phyloP scores from a whole-genome alignment of 306 rosid species.

The Datisca glomerata region DNA sequence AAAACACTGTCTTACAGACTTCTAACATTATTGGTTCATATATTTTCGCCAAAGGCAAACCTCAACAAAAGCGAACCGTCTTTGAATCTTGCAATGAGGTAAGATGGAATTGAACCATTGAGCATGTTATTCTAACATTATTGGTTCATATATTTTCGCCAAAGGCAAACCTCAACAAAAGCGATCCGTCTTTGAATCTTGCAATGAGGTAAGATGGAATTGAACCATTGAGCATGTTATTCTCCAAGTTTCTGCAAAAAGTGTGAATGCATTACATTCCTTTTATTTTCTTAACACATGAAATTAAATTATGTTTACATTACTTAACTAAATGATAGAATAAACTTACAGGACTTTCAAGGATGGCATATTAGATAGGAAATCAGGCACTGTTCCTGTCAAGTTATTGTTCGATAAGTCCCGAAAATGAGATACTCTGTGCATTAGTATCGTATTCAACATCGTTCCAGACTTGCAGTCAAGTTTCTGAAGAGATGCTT shows the following conservation, averaged over 20 bases:
- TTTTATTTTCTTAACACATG: too few species aligned
- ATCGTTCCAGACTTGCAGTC: background rate
- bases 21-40: background rate
- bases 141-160: background rate
- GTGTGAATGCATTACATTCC: too few species aligned
- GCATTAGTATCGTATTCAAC: too few species aligned
- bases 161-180: constrained; percentile 12
- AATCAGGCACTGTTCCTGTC: constrained; percentile 10
- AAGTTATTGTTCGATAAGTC: constrained; percentile 14
- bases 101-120: constrained; percentile 13
- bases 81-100: constrained; percentile 8
- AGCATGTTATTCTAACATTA: constrained; percentile 6
- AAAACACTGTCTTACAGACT: background rate
- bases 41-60: background rate
- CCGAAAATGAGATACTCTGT: background rate
- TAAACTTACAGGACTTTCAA: constrained; percentile 7
- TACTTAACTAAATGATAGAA: background rate
- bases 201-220: constrained; percentile 10
- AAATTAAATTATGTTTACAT: background rate
- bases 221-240: constrained; percentile 17
- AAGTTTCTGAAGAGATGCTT: constrained; percentile 11
- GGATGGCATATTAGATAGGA: constrained; percentile 3
- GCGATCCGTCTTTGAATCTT: constrained; percentile 11
- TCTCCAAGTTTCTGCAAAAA: constrained; percentile 15
- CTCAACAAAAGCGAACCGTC: constrained; percentile 13